phyloP scores from a whole-genome alignment of 1,284 basidiomycete species.

The Fomitopsis palustris region DNA sequence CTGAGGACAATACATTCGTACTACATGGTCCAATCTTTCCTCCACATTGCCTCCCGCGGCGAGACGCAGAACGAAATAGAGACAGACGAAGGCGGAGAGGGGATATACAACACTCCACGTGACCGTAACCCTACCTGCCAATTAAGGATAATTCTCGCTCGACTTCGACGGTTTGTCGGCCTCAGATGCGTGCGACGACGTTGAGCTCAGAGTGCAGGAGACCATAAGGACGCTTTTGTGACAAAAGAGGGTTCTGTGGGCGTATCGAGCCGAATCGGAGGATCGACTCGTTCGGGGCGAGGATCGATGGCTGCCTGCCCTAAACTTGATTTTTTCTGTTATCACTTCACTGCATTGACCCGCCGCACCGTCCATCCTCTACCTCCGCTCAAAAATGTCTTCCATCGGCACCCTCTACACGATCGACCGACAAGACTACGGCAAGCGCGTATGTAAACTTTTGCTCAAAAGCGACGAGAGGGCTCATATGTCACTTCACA shows the following conservation, averaged over 20 bases:
- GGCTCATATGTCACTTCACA: constrained; percentile 29
- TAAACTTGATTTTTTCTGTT: constrained; percentile 17
- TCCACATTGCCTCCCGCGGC: no score
- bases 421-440: constrained; percentile 35
- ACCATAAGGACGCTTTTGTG: background rate
- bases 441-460: constrained; percentile 47
- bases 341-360: constrained; percentile 6
- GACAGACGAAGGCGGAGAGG: no score
- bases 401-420: constrained; percentile 62
- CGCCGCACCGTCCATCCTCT: constrained; percentile 9
- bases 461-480: background rate
- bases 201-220: background rate
- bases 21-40: no score
- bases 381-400: constrained; percentile 40
- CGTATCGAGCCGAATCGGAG: background rate
- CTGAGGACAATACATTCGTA: no score
- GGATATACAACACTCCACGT: no score
- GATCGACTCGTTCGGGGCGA: background rate
- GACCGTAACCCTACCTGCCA: no score
- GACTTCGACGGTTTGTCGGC: no score
- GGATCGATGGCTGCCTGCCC: constrained; percentile 5
- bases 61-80: no score
- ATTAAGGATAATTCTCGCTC: no score
- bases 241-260: background rate
- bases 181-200: background rate